Evolutionary conservation across 2,329 filamentous ascomycete species (phyloP).

Genomic region (Trichoderma arundinaceum): DNA sequence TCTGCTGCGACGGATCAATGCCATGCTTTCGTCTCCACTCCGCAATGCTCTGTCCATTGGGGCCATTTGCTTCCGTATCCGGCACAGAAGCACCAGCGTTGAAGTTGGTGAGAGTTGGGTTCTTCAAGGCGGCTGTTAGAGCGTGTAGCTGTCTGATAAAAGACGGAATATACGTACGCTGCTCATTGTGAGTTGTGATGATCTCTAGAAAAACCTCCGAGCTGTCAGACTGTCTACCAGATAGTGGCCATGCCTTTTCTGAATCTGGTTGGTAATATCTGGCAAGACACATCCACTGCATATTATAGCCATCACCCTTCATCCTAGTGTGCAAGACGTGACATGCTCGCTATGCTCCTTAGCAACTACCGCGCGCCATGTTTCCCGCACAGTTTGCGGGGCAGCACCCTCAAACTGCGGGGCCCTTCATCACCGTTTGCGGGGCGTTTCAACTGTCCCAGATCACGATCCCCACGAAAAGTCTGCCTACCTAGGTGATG

Average conservation of each 20-base stretch:
- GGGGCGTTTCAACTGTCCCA: not conserved
- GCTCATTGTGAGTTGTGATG: not conserved
- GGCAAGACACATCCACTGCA: not conserved
- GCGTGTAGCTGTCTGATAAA: not conserved
- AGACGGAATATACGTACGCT: not conserved
- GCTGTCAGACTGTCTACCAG: not conserved
- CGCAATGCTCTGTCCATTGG: slow-evolving; percentile 9
- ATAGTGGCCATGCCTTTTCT: not conserved
- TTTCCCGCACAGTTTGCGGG: not conserved
- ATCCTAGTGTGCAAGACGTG: not conserved
- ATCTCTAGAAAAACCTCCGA: not conserved
- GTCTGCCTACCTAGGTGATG: too few species aligned
- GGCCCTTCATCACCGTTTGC: not conserved
- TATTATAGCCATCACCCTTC: not conserved
- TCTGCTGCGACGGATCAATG: slow-evolving; percentile 26
- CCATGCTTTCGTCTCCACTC: slow-evolving; percentile 20
- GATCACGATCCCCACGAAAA: not conserved
- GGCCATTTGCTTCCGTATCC: slow-evolving; percentile 15
- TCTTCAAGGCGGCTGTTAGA: not conserved
- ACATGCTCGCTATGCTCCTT: not conserved
- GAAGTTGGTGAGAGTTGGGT: not conserved
- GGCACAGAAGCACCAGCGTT: slow-evolving; percentile 21
- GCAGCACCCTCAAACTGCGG: not conserved
- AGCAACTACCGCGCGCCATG: not conserved
- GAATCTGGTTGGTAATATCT: not conserved